phyloP scores from a whole-genome alignment of 1,284 basidiomycete species.

The Malassezia yamatoensis region DNA sequence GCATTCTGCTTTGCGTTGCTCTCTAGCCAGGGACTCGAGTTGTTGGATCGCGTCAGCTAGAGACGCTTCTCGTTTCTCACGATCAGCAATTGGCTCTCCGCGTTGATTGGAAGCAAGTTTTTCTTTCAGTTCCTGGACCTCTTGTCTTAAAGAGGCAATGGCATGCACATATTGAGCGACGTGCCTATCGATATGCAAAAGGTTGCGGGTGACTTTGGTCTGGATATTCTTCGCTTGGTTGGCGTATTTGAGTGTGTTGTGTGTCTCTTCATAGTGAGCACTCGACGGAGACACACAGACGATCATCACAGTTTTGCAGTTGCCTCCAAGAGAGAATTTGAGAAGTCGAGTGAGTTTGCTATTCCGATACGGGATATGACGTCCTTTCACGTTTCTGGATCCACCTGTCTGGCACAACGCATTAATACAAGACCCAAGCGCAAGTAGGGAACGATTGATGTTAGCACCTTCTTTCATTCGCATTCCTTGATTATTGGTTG shows the following conservation, averaged over 20 bases:
- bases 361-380: conserved; percentile 46
- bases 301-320: conserved; percentile 48
- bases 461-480: conserved; percentile 49
- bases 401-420: conserved; percentile 44
- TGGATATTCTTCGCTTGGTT: conserved; percentile 48
- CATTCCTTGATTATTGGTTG: conserved; percentile 44
- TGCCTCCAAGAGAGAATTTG: conserved; percentile 48
- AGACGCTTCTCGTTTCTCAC: not conserved
- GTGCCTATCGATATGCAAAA: conserved; percentile 46
- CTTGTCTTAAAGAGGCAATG: conserved; percentile 72
- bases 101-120: conserved; percentile 60
- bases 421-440: conserved; percentile 47
- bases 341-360: conserved; percentile 45
- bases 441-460: conserved; percentile 47
- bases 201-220: conserved; percentile 45
- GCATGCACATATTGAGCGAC: conserved; percentile 60
- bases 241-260: conserved; percentile 48
- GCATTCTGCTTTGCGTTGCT: not conserved
- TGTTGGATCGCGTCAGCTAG: not conserved
- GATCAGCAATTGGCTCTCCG: not conserved
- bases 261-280: conserved; percentile 46
- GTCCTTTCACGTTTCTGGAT: conserved; percentile 15
- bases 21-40: not conserved
- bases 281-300: conserved; percentile 46
- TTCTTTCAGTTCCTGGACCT: conserved; percentile 73